Evolutionary conservation across 306 rosid genomes (phyloP), one percentile per base, ranked within the genome.

Genomic region (Carpinus viminea): DNA sequence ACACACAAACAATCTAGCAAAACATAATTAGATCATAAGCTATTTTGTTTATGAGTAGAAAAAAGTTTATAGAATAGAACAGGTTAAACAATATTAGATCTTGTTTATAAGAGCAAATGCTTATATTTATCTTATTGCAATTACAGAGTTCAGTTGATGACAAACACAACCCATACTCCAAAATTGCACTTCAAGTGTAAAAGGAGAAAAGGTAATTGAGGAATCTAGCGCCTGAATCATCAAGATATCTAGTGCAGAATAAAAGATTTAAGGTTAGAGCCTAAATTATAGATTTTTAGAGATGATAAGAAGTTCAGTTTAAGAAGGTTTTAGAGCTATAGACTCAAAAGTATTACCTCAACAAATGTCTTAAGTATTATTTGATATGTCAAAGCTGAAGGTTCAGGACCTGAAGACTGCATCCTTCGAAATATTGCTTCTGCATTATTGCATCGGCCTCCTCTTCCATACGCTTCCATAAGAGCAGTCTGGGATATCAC

Each of bases 381-480:
- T 81, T 95, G 98, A 84, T 93, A 95, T 1, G 99, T 91, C 52
- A 92, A 12, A 45, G 98, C 93, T 73, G 98, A 93, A 51, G 97
- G 99, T 89, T 91, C 93, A 66, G 99, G 99, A 74, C 98, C 97
- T 36, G 86, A 88, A 82, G 80, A 82, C 82, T 83, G 91, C 99
- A 95, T 93, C 85, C 97, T 87, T 66, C 96, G 91, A 83, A 95
- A 95, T 81, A 95, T 90, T 43, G 98, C 96, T 88, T 95, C 98
- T 9, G 99, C 98, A 65, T 91, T 91, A 68, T 84, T 91, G 80
- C 83, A 91, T 74, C 81, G 84, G 26, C 96, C 84, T 62, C 97
- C 96, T 85, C 68, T 93, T 76, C 98, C 98, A 85, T 95, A 95
- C 53, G 99, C 98, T 90, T 93, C 98, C 98, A 95, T 84, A n/a